Conservation (phyloP, 2,329 filamentous ascomycete genomes). For the Geoglossum cookeanum region DNA sequence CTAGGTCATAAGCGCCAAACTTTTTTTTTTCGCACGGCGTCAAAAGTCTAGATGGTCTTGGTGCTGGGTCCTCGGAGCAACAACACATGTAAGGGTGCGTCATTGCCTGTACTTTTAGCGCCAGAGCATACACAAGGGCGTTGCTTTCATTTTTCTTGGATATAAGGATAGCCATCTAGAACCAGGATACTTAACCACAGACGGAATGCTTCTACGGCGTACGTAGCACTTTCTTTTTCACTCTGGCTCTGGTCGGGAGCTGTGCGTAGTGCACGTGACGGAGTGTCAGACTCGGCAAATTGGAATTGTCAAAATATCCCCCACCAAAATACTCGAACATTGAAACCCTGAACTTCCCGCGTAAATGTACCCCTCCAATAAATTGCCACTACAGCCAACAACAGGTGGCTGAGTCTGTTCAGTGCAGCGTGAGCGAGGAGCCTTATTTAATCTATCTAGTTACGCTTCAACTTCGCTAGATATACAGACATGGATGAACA, state of each 20-base stretch:
- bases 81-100: neutral
- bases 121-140: neutral
- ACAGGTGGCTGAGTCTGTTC: neutral
- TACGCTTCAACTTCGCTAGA: neutral
- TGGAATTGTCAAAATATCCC: too few species aligned
- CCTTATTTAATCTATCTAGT: neutral
- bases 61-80: too few species aligned
- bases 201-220: too few species aligned
- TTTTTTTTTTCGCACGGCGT: neutral
- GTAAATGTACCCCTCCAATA: neutral
- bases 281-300: too few species aligned
- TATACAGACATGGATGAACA: slow-evolving; percentile 47
- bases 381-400: neutral
- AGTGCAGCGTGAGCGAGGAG: neutral
- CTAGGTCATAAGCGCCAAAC: neutral
- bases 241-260: too few species aligned
- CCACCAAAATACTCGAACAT: too few species aligned
- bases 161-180: neutral
- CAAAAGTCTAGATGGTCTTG: neutral
- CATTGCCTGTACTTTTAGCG: neutral
- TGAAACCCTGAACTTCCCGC: too few species aligned
- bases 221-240: too few species aligned
- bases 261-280: too few species aligned
- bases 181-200: neutral
- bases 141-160: neutral